Evolutionary conservation across 2,329 filamentous ascomycete genomes (phyloP), one percentile per base, ranked within the genome.

Genomic region (Curvularia hawaiiensis): DNA sequence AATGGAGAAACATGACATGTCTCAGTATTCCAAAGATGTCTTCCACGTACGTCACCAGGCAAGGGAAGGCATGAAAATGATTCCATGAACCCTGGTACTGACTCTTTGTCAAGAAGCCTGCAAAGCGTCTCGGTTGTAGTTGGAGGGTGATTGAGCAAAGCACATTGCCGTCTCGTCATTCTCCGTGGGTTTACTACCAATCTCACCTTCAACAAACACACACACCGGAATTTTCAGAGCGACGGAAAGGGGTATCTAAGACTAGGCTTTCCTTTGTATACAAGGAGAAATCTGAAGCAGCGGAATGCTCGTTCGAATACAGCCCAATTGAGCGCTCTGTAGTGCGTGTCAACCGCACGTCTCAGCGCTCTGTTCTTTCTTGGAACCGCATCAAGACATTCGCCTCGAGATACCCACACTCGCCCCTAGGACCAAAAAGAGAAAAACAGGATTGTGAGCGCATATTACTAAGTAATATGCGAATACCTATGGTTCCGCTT

Each of bases 11-110:
- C 44, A 46, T 22, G 28, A 26, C 22, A 30, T 20, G 59, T 62
- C 59, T 62, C 59, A 62, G 30, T 24, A 62, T 59, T 56, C 47
- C 56, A 62, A 62, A 62, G 41, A 51, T 47, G 3, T 7, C 44
- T 39, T 28, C 35, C 24, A 31, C 31, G 39, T 43, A 54, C 48
- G 41, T 46, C 35, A 53, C 52, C 40, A 47, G 50, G 56, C 59
- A 45, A 44, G 39, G 39, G 40, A 24, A 41, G 56, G 56, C 50
- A 54, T 54, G 47, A 56, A 53, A 6, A 28, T 33, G 28, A 41
- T 18, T 45, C 31, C 56, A 56, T 31, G 44, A 16, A 44, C 7
- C 59, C 16, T 39, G 39, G 39, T 20, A 51, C 40, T 56, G 51
- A 22, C 33, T 46, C 28, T 54, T 58, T 31, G 50, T 47, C 41